Conservation (phyloP, 2,329 filamentous ascomycete genomes). For the Colletotrichum phormii region DNA sequence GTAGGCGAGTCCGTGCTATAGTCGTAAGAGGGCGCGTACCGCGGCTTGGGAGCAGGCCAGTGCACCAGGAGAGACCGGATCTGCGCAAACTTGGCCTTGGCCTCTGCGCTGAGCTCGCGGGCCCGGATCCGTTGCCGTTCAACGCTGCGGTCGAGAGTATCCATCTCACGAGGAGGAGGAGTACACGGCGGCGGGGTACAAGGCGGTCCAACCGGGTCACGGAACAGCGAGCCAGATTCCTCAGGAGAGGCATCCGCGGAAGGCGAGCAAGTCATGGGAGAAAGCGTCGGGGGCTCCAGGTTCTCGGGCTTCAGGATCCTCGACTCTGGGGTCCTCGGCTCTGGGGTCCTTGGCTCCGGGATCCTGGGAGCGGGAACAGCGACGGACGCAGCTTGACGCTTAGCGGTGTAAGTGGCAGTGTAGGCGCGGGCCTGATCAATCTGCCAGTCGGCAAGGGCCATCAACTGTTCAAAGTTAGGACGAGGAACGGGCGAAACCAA, state of each 20-base stretch:
- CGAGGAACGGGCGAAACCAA: not conserved
- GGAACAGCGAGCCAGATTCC: not conserved
- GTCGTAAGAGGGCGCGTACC: conserved; percentile 9
- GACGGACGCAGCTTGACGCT: not conserved
- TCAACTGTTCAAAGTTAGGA: conserved; percentile 12
- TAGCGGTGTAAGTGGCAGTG: not conserved
- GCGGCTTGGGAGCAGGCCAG: not conserved
- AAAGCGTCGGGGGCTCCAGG: not conserved
- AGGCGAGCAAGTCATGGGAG: not conserved
- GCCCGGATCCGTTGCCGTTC: conserved; percentile 6
- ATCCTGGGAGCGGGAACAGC: not conserved
- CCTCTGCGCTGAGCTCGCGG: not conserved
- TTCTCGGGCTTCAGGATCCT: not conserved
- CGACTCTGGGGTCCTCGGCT: not conserved
- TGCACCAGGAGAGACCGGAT: not conserved
- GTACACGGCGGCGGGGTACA: conserved; percentile 5
- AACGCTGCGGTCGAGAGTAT: conserved; percentile 16
- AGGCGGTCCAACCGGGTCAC: not conserved
- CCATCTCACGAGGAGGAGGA: not conserved
- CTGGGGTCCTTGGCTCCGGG: not conserved
- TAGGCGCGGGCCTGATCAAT: conserved; percentile 3
- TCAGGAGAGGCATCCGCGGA: not conserved
- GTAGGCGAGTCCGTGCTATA: conserved; percentile 11
- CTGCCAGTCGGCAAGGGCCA: conserved; percentile 5
- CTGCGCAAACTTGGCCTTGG: conserved; percentile 5